phyloP scores from a whole-genome alignment of 2,329 filamentous ascomycete genomes.

The Chaetomiaceae sp. region DNA sequence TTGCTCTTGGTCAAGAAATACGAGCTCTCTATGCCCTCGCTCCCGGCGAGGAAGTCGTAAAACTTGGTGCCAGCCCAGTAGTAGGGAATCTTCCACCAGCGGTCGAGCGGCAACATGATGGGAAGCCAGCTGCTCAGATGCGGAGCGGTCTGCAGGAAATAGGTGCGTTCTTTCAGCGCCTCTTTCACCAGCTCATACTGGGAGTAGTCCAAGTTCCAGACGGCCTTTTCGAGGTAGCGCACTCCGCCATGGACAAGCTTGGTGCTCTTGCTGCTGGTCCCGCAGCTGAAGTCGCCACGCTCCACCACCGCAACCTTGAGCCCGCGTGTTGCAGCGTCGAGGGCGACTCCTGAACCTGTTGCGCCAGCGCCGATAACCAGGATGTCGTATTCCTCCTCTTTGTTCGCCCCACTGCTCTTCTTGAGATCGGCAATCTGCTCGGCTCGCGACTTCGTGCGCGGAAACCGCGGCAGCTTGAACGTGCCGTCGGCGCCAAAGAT shows the following conservation, averaged over 20 bases:
- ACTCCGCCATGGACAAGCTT: constrained; percentile 84
- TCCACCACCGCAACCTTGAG: constrained; percentile 78
- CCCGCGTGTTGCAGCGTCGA: constrained; percentile 75
- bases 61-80: constrained; percentile 69
- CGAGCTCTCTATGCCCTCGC: constrained; percentile 77
- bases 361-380: constrained; percentile 76
- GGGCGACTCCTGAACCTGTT: constrained; percentile 73
- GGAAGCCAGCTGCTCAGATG: constrained; percentile 77
- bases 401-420: constrained; percentile 37
- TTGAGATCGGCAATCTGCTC: constrained; percentile 62
- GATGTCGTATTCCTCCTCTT: constrained; percentile 63
- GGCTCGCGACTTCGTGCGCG: constrained; percentile 55
- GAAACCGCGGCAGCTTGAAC: constrained; percentile 63
- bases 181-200: constrained; percentile 79
- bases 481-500: constrained; percentile 64
- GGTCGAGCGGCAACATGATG: constrained; percentile 77
- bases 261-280: constrained; percentile 82
- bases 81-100: constrained; percentile 79
- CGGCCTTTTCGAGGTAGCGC: constrained; percentile 79
- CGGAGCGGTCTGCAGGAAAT: constrained; percentile 77
- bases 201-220: constrained; percentile 79
- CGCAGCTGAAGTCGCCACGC: constrained; percentile 75
- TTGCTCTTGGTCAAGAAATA: constrained; percentile 77
- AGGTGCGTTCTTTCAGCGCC: constrained; percentile 75
- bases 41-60: constrained; percentile 77